These are phyloP conservation scores for Dioscorea alata DNA, from an alignment of 106 monocot species.

Conservation along the genomic window DNA sequence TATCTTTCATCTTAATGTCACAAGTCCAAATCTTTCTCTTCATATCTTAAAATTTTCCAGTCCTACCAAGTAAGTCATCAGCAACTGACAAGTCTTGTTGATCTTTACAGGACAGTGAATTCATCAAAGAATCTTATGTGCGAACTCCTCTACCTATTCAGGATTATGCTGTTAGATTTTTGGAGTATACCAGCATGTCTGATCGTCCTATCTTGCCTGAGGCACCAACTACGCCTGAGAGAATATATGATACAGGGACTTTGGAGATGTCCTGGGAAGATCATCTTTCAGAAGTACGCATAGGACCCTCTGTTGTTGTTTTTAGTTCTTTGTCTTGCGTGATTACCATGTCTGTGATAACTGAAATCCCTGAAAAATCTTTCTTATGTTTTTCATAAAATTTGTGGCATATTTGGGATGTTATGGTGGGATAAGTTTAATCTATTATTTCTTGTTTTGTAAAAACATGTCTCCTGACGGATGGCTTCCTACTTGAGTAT, in stretches of 20 bases:
- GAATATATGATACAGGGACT: slow-evolving; percentile 46
- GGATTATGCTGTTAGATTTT: slow-evolving; percentile 63
- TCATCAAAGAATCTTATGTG: slow-evolving; percentile 11
- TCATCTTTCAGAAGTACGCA: slow-evolving; percentile 66
- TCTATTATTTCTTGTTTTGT: not conserved
- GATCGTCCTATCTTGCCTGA: slow-evolving; percentile 34
- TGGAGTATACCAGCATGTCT: slow-evolving; percentile 27
- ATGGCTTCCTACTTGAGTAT: not conserved
- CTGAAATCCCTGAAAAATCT: too few relatives aligned
- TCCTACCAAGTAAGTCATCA: too few relatives aligned
- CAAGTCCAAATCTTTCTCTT: too few relatives aligned
- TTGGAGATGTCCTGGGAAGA: slow-evolving; percentile 43
- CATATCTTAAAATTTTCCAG: too few relatives aligned
- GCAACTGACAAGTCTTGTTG: not conserved
- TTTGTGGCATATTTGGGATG: not conserved
- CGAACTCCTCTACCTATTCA: slow-evolving; percentile 21
- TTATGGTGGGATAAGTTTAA: not conserved
- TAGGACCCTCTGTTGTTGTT: not conserved
- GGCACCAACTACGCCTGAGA: slow-evolving; percentile 79
- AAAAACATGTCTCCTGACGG: not conserved
- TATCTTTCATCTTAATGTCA: too few relatives aligned
- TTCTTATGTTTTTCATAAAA: not conserved
- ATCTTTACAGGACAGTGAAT: slow-evolving; percentile 32
- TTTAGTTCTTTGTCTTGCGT: too few relatives aligned
- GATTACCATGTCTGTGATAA: too few relatives aligned